Evolutionary conservation across 305 asterid species (phyloP).

Genomic region (Solanum hybrid): DNA sequence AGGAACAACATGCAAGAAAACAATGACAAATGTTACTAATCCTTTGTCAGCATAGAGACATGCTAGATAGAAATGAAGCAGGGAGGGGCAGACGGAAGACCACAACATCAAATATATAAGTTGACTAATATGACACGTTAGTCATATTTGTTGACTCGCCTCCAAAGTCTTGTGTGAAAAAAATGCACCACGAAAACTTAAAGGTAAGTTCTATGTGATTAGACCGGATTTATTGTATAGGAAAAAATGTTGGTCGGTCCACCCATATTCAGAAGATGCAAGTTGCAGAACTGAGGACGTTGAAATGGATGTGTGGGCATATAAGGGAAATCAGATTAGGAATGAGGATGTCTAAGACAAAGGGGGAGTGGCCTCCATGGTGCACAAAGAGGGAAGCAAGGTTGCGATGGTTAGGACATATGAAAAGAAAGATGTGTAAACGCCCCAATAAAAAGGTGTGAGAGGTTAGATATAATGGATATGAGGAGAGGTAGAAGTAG

Average conservation of each 20-base stretch:
- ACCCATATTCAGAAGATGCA: neutral
- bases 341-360: neutral
- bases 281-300: neutral
- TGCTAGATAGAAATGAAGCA: neutral
- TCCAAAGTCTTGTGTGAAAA: neutral
- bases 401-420: neutral
- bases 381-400: neutral
- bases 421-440: neutral
- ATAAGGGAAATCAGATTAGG: neutral
- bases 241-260: neutral
- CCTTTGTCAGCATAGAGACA: neutral
- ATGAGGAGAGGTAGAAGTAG: neutral
- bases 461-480: neutral
- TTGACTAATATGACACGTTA: neutral
- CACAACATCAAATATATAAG: neutral
- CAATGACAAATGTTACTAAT: neutral
- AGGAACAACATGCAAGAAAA: neutral
- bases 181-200: neutral
- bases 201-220: neutral
- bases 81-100: neutral
- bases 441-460: neutral
- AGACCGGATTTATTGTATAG: neutral
- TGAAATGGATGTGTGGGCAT: neutral
- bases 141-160: neutral
- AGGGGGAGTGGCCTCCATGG: neutral